Percentiles rank a stretch among this genome's conserved stretches.
Evolutionary conservation across 2,329 filamentous ascomycete species (phyloP).

Genomic region (Colletotrichum theobromicola): DNA sequence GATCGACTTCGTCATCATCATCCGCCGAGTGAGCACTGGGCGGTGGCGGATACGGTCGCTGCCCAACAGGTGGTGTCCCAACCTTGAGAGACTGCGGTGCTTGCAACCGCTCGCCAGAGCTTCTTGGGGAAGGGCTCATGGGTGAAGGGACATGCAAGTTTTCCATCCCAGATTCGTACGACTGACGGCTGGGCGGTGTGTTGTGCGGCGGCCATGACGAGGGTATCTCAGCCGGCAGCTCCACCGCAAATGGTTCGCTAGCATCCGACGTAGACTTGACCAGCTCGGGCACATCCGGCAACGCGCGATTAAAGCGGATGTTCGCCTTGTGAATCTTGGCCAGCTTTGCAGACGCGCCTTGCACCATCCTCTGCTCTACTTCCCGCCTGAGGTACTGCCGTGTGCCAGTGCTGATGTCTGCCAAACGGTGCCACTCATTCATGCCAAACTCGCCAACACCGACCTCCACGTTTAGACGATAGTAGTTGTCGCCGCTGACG

Average conservation of each 20-base stretch:
- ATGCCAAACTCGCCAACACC: slow-evolving; percentile 97
- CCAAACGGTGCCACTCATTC: slow-evolving; percentile 96
- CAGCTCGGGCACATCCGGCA: slow-evolving; percentile 47
- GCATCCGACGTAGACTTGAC: slow-evolving; percentile 45
- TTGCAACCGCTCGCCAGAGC: slow-evolving; percentile 52
- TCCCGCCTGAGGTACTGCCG: slow-evolving; percentile 78
- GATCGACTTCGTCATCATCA: slow-evolving; percentile 52
- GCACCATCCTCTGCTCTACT: slow-evolving; percentile 78
- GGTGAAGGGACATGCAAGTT: slow-evolving; percentile 46
- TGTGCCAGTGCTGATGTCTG: slow-evolving; percentile 93
- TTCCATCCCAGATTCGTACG: slow-evolving; percentile 63
- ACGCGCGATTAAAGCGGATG: slow-evolving; percentile 61
- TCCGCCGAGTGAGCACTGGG: slow-evolving; percentile 29
- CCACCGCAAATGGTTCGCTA: slow-evolving; percentile 57
- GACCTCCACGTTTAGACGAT: slow-evolving; percentile 94
- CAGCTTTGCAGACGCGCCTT: slow-evolving; percentile 78
- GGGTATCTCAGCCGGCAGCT: slow-evolving; percentile 63
- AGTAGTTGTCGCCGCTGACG: slow-evolving; percentile 90
- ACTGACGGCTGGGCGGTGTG: slow-evolving; percentile 51
- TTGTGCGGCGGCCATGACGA: slow-evolving; percentile 35
- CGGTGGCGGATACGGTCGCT: slow-evolving; percentile 32
- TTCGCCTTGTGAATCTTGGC: slow-evolving; percentile 84
- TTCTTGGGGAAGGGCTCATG: slow-evolving; percentile 49
- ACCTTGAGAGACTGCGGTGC: slow-evolving; percentile 32
- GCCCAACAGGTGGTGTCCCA: slow-evolving; percentile 28